Base-by-base conservation (phyloP, 1,284 basidiomycete genomes). In the Psilocybe mexicana region DNA sequence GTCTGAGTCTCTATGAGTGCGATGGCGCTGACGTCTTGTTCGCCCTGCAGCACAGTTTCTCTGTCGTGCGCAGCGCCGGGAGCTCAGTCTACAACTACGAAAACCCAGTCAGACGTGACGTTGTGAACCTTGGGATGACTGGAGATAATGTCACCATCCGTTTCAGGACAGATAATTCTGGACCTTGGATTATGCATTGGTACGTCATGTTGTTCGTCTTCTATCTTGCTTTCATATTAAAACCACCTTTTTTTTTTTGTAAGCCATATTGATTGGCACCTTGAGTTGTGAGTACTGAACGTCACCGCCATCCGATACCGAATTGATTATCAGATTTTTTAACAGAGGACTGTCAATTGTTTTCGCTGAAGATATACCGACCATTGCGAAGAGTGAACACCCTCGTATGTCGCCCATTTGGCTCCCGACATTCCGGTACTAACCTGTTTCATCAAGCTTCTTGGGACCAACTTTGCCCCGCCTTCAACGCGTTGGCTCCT, bases 151-250 rank as follows among this genome's bases (percentile, higher is more conserved):
- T 73, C 0, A 75, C 74, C 0, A 71, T 78, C 65, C 68, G 74
- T 6, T 74, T 74, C 58, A 54, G 54, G 4, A 73, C 73, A 1
- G 69, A 75, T 54, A 75, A 74, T 55, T 56, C 74, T 35, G 79
- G 78, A 1, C 77, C 78, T 1, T 80, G 79, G 78, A 73, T 79
- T 59, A 59, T 79, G 26, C 77, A 79, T 56, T 79, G 78, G 67
- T 73, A 52, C 36, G 69, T 67, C 28, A 5, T 55, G 18, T 55
- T 35, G 38, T 49, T 30, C 10, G 30, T 55, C 50, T 12, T 24
- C 4, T 2, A 12, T 24, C 38, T 1, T n/a, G 26, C 23, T 45
- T 18, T 18, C 18, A 18, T 18, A 18, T 18, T 18, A 18, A 28
- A 44, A n/a, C 18, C n/a, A 52, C 18, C 30, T 54, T 10, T 43